Evolutionary conservation across 2,329 filamentous ascomycete species (phyloP), one percentile per base, ranked within the genome.

Genomic region (Exophiala phaeomuriformis): DNA sequence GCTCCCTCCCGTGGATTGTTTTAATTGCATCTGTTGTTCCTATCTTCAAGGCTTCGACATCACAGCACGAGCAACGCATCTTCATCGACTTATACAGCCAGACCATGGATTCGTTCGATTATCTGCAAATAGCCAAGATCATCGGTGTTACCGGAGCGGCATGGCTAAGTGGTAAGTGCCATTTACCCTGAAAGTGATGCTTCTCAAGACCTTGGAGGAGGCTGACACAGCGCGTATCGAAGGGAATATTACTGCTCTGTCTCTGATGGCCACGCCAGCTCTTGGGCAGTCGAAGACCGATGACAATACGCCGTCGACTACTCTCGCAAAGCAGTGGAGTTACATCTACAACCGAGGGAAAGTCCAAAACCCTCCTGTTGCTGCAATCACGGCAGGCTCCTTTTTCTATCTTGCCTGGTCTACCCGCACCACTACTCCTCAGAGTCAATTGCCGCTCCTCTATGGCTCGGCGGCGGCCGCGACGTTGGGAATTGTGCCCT

Each of bases 391-490:
- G 1, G 59, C 64, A 4, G 35, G 60, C 0, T 54, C 62, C 7
- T 65, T 67, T 44, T 32, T 60, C n/a, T 68, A 67, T 50, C 56
- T 66, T 9, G 62, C 65, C n/a, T 68, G 64, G 62, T 49, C 59
- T 1, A 62, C 64, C 27, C 55, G 65, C 6, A 8, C 8, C 12
- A 33, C n/a, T n/a, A n/a, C 33, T 7, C 33, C 33, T n/a, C 7
- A n/a, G 33, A 36, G 33, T 36, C 33, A 36, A 32, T 12, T 46
- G 8, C 29, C 43, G 2, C 43, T 46, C 3, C 33, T n/a, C 43
- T 46, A 46, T n/a, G 43, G 29, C 7, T 46, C 43, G 8, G 43
- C 43, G 19, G 43, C 43, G n/a, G 29, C 19, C 4, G 9, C 33
- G 28, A 46, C 43, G 1, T 31, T 46, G 8, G 43, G 43, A n/a